phyloP scores from a whole-genome alignment of 2,329 filamentous ascomycete genomes.

The Coniochaeta sp. region DNA sequence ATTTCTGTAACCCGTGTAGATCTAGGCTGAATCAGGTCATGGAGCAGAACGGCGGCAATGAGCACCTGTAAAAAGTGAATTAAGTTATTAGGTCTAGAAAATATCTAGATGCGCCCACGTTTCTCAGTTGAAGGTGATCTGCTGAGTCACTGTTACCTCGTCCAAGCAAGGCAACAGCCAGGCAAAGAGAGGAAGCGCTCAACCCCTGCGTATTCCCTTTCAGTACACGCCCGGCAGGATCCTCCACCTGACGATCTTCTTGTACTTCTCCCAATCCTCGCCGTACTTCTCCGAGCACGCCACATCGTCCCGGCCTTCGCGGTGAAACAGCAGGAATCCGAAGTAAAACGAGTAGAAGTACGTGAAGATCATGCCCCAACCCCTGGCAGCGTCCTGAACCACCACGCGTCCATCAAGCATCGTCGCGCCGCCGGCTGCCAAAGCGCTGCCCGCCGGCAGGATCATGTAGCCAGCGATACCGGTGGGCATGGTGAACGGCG shows the following conservation, averaged over 20 bases:
- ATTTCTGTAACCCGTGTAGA: too few species aligned
- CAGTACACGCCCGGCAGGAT: conserved; percentile 85
- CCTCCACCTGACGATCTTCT: conserved; percentile 69
- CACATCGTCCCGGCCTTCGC: conserved; percentile 80
- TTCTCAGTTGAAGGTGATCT: neutral
- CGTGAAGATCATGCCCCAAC: conserved; percentile 81
- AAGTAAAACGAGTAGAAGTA: conserved; percentile 97
- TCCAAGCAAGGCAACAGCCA: neutral
- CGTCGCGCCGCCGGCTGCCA: conserved; percentile 28
- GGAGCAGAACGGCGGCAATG: neutral
- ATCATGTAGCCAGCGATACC: conserved; percentile 77
- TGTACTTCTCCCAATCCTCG: conserved; percentile 85
- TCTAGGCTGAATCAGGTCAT: neutral
- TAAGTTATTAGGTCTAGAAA: neutral
- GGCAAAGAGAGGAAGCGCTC: neutral
- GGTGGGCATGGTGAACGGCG: conserved; percentile 84
- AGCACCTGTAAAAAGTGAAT: neutral
- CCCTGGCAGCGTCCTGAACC: conserved; percentile 64
- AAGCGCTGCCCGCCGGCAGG: conserved; percentile 43
- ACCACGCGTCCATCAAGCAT: conserved; percentile 56
- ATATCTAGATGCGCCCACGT: neutral
- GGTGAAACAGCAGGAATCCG: conserved; percentile 75
- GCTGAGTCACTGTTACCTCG: neutral
- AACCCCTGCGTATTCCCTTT: neutral
- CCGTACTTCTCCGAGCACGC: conserved; percentile 91